These are phyloP conservation scores for Calonectria henricotiae DNA, from an alignment of 2,329 filamentous ascomycete genomes.

Conservation along the genomic window DNA sequence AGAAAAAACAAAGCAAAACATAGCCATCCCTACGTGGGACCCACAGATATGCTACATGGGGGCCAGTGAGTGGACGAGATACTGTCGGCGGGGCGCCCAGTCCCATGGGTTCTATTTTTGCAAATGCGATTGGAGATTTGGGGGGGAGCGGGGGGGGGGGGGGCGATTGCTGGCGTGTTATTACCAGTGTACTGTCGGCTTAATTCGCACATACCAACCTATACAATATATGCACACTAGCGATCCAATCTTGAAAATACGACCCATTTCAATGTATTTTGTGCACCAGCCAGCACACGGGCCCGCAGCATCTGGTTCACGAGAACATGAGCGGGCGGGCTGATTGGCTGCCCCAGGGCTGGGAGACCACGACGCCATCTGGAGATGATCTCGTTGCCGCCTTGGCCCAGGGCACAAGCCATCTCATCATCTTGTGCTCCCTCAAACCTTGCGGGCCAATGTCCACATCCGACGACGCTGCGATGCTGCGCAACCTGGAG, in stretches of 20 bases:
- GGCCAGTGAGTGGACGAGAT: conserved; percentile 10
- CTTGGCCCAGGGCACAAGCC: conserved; percentile 16
- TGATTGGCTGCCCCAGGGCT: conserved; percentile 1
- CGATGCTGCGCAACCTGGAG: conserved; percentile 6
- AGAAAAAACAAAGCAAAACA: conserved; percentile 12
- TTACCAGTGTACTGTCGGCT: background rate
- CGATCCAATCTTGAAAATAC: conserved; percentile 24
- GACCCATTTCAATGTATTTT: conserved; percentile 1
- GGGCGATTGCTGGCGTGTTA: conserved; percentile 8
- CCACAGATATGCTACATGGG: conserved; percentile 7
- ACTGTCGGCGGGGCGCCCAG: background rate
- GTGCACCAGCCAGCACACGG: conserved; percentile 16
- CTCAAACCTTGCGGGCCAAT: background rate
- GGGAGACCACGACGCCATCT: background rate
- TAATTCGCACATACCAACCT: conserved; percentile 18
- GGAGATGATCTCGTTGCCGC: background rate
- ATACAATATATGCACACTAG: conserved; percentile 23
- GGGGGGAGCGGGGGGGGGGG: too few species aligned
- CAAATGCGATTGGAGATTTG: background rate
- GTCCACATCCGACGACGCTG: background rate
- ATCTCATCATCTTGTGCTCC: conserved; percentile 8
- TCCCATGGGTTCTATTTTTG: conserved; percentile 18
- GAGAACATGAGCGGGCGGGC: background rate
- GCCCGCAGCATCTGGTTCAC: conserved; percentile 11
- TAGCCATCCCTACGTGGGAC: conserved; percentile 9